Conservation (phyloP, 257 asterid genomes). For the Cinchona pubescens region DNA sequence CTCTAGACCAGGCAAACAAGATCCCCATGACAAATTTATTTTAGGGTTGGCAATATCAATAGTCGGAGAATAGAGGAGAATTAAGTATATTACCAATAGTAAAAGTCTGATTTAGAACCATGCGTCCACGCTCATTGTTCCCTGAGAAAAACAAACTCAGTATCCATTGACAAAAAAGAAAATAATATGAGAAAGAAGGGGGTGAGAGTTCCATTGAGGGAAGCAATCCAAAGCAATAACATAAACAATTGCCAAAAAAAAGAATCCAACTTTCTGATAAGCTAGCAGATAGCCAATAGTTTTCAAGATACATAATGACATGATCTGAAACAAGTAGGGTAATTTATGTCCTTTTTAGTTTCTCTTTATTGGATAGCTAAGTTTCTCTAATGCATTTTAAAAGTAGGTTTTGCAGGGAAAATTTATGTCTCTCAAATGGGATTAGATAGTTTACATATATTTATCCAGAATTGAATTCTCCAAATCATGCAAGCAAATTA, state of each 20-base stretch:
- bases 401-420: background rate
- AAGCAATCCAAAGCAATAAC: background rate
- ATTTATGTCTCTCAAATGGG: background rate
- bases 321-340: background rate
- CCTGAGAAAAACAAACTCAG: constrained; percentile 36
- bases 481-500: background rate
- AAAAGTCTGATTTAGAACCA: constrained; percentile 89
- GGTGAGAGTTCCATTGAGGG: background rate
- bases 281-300: background rate
- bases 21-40: background rate
- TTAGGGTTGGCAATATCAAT: background rate
- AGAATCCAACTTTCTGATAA: background rate
- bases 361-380: background rate
- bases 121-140: constrained; percentile 67
- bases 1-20: background rate
- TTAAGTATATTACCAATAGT: constrained; percentile 61
- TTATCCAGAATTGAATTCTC: background rate
- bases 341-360: background rate
- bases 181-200: background rate
- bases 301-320: background rate
- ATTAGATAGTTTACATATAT: background rate
- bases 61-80: background rate
- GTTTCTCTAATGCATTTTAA: background rate
- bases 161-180: background rate
- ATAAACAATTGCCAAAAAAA: background rate